Base-by-base conservation (phyloP, 768 basidiomycete genomes). In the Scleroderma bovista region DNA sequence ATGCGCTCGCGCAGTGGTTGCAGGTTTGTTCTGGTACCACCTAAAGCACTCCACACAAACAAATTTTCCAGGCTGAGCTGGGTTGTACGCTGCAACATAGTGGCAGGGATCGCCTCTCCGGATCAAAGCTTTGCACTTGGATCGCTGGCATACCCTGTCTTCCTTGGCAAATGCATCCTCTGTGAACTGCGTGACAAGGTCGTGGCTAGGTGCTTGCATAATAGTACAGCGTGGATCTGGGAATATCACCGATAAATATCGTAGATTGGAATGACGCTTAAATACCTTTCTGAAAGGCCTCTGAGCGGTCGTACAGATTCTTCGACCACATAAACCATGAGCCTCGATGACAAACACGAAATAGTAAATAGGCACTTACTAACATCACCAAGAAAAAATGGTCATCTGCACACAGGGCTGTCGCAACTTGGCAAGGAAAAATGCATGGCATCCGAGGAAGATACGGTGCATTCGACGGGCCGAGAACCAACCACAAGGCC, bases 141-240 rank as follows among this genome's bases (percentile, higher is more conserved):
- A 22, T 13, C 16, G 17, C 40, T 51, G 36, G 24, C 49, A 54
- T 1, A 31, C 4, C 19, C 19, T 16, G 39, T 47, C 49, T 41
- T 47, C 34, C 17, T 46, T 15, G 2, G 49, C 40, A 29, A 26
- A 15, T 22, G 38, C 45, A 23, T 54, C 53, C 44, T 54, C 46
- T 6, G 44, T 50, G 31, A 50, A 54, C 40, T 54, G 53, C 1
- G 46, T 47, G 1, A 49, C 15, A 22, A 49, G 17, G 23, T 54
- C 24, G 3, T 11, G 7, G 12, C 10, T 22, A 12, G 6, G 20
- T 13, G 20, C 20, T 40, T 40, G 39, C 39, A 40, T 40, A 22
- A 19, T 22, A 6, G 19, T 20, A 10, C 8, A 11, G 39, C 9
- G 26, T 29, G 37, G 6, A 40, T 17, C 26, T 13, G 17, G 15